Conservation (phyloP, 805 yeast genomes). For the Saturnispora ahearnii region DNA sequence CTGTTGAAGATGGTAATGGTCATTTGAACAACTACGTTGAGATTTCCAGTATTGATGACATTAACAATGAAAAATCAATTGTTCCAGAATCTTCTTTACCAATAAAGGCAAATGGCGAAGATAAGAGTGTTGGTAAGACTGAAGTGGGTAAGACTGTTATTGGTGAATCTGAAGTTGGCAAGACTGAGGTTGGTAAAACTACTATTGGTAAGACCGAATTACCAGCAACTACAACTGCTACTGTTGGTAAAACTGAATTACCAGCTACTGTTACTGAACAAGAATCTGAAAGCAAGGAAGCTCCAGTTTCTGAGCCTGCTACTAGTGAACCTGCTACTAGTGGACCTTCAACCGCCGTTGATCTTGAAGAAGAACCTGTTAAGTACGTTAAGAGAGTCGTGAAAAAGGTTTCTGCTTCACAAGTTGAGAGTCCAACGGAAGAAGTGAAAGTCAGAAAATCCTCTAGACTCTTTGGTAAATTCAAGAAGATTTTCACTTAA, state of each 20-base stretch:
- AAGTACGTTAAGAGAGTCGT: constrained; percentile 35
- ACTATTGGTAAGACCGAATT: background rate
- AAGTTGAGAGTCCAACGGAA: constrained; percentile 3
- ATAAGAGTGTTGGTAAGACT: constrained; percentile 21
- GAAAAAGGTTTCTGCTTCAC: constrained; percentile 10
- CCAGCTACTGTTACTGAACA: background rate
- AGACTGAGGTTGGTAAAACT: background rate
- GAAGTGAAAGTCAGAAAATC: background rate
- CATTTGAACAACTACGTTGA: constrained; percentile 43
- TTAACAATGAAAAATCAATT: constrained; percentile 23
- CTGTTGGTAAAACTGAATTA: background rate
- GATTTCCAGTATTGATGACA: constrained; percentile 28
- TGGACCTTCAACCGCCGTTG: constrained; percentile 16
- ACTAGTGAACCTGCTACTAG: constrained; percentile 7
- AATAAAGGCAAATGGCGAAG: background rate
- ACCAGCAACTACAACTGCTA: background rate
- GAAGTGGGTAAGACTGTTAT: background rate
- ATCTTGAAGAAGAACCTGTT: background rate
- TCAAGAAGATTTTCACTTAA: constrained; percentile 1
- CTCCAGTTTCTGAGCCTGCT: background rate
- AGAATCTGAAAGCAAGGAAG: no score
- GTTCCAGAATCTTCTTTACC: constrained; percentile 34
- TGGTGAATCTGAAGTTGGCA: background rate
- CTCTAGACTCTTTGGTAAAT: background rate
- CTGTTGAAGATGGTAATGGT: constrained; percentile 41